Percentiles rank a stretch among this genome's conserved stretches.
phyloP scores from a whole-genome alignment of 2,329 filamentous ascomycete genomes.

The Colletotrichum spinosum region DNA sequence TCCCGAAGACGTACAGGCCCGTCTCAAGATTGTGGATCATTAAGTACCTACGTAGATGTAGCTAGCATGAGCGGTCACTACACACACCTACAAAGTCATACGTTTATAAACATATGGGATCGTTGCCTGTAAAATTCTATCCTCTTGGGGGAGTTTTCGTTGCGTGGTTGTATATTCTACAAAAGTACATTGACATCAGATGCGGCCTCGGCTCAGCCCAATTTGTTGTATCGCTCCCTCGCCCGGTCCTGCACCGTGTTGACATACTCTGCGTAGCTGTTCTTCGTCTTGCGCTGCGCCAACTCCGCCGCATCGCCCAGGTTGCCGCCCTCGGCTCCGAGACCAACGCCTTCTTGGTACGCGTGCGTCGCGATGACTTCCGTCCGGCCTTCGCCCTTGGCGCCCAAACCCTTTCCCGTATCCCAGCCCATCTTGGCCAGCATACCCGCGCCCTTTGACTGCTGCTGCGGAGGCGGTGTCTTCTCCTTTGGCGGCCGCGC shows the following conservation, averaged over 20 bases:
- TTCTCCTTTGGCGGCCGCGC: constrained; percentile 39
- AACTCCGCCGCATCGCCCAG: constrained; percentile 75
- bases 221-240: constrained; percentile 72
- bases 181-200: too few relatives aligned
- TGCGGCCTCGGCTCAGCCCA: constrained; percentile 46
- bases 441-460: constrained; percentile 74
- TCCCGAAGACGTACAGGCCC: constrained; percentile 71
- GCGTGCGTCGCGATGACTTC: constrained; percentile 73
- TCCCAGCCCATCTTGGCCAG: constrained; percentile 81
- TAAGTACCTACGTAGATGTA: constrained; percentile 45
- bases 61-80: too few relatives aligned
- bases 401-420: constrained; percentile 73
- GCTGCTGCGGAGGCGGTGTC: constrained; percentile 47
- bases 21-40: constrained; percentile 78
- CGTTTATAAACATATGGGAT: too few relatives aligned
- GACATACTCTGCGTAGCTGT: constrained; percentile 71
- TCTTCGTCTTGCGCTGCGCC: constrained; percentile 70
- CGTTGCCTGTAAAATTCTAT: too few relatives aligned
- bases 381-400: constrained; percentile 70
- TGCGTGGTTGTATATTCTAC: too few relatives aligned
- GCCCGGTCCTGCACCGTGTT: constrained; percentile 74
- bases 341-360: constrained; percentile 75
- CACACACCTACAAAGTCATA: too few relatives aligned
- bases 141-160: too few relatives aligned
- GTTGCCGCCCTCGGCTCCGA: constrained; percentile 77